These are phyloP conservation scores for Rutstroemia sydowiana DNA, from an alignment of 2,329 filamentous ascomycete genomes.

Conservation along the genomic window DNA sequence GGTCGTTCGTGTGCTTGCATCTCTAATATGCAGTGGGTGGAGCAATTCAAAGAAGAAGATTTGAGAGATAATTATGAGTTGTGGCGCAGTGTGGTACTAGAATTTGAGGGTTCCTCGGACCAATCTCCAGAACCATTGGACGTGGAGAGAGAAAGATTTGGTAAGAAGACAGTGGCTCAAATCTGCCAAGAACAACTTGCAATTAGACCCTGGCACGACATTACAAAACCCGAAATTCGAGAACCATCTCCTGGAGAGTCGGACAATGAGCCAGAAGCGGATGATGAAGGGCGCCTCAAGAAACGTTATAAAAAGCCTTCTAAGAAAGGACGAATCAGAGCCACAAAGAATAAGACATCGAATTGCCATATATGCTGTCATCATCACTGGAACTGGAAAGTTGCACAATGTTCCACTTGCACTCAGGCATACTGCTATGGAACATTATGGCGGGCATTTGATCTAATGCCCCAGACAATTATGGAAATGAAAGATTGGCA, in stretches of 20 bases:
- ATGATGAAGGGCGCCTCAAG: constrained; percentile 54
- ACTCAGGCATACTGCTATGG: constrained; percentile 81
- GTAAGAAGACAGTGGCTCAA: constrained; percentile 77
- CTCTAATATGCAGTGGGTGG: constrained; percentile 80
- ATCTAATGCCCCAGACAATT: constrained; percentile 75
- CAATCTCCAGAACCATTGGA: constrained; percentile 65
- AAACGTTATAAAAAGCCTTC: constrained; percentile 41
- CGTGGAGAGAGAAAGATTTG: constrained; percentile 57
- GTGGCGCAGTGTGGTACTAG: constrained; percentile 74
- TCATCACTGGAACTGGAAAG: constrained; percentile 74
- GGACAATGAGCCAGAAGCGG: constrained; percentile 49
- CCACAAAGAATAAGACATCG: constrained; percentile 42
- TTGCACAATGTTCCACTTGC: constrained; percentile 75
- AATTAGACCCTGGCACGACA: constrained; percentile 73
- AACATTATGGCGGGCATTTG: constrained; percentile 84
- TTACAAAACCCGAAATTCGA: constrained; percentile 38
- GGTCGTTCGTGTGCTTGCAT: constrained; percentile 87
- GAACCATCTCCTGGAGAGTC: constrained; percentile 34
- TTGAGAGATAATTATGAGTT: constrained; percentile 70
- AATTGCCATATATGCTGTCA: constrained; percentile 79
- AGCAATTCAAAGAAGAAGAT: constrained; percentile 84
- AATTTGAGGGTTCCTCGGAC: constrained; percentile 61
- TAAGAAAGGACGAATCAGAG: constrained; percentile 32
- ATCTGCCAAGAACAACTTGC: constrained; percentile 89
- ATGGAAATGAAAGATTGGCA: constrained; percentile 79